A percentile compares a stretch with the other conserved stretches of the same genome.
Evolutionary conservation across 805 yeast species (phyloP).

Genomic region (Alloascoidea hylecoeti): DNA sequence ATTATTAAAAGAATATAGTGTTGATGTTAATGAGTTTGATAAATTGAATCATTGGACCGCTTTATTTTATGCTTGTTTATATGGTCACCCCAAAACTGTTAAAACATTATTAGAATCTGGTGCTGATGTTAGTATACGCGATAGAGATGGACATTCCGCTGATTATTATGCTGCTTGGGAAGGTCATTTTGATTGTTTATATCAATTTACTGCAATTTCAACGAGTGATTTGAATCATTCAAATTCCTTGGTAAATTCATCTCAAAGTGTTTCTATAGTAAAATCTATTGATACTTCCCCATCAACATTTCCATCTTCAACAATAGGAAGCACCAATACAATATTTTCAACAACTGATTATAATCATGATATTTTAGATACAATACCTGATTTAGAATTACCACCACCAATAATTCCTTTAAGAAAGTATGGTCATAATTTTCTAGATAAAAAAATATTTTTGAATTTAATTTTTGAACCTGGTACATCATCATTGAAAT

Average conservation of each 20-base stretch:
- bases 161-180: slow-evolving; percentile 88
- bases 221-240: no score
- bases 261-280: background rate
- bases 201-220: slow-evolving; percentile 39
- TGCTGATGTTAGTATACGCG: slow-evolving; percentile 54
- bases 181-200: slow-evolving; percentile 76
- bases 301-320: background rate
- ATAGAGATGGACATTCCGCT: slow-evolving; percentile 72
- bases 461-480: slow-evolving; percentile 60
- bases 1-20: slow-evolving; percentile 36
- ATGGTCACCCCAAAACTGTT: slow-evolving; percentile 66
- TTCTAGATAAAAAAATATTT: slow-evolving; percentile 78
- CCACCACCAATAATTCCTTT: slow-evolving; percentile 96
- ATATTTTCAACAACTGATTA: background rate
- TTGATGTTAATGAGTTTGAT: slow-evolving; percentile 66
- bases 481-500: slow-evolving; percentile 24
- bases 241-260: slow-evolving; percentile 6
- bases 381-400: slow-evolving; percentile 78
- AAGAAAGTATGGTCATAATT: slow-evolving; percentile 90
- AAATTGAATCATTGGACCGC: slow-evolving; percentile 92
- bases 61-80: slow-evolving; percentile 76
- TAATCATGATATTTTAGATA: slow-evolving; percentile 27
- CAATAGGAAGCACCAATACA: background rate
- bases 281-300: slow-evolving; percentile 1
- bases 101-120: slow-evolving; percentile 56